A percentile compares a stretch with the other conserved stretches of the same genome.
These are phyloP conservation scores for Calonectria leucothoes DNA, from an alignment of 2,329 filamentous ascomycete genomes.

Conservation along the genomic window DNA sequence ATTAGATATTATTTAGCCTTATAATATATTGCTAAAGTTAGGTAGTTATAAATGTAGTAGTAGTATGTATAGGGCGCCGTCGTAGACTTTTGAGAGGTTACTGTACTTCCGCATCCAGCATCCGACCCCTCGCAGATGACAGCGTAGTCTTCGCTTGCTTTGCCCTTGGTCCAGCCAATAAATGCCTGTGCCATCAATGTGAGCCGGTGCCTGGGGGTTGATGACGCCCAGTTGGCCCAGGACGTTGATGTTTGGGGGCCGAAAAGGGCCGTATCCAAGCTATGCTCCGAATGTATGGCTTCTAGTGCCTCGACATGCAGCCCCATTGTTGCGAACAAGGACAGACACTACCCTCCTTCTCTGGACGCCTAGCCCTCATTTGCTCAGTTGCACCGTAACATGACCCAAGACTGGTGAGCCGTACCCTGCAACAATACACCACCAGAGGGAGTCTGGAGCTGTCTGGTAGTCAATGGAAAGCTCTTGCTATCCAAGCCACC, in stretches of 20 bases:
- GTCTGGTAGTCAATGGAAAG: slow-evolving; percentile 12
- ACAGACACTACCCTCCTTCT: background rate
- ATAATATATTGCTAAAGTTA: background rate
- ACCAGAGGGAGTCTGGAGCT: slow-evolving; percentile 7
- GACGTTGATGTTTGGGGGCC: slow-evolving; percentile 12
- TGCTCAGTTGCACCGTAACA: slow-evolving; percentile 12
- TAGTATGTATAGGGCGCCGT: no score
- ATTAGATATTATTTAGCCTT: background rate
- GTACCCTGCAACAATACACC: slow-evolving; percentile 14
- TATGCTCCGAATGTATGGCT: background rate
- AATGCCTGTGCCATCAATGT: background rate
- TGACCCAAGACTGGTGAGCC: slow-evolving; percentile 1
- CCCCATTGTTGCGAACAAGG: background rate
- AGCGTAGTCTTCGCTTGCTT: slow-evolving; percentile 13
- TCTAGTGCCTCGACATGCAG: slow-evolving; percentile 10
- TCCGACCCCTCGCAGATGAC: slow-evolving; percentile 10
- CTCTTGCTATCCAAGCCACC: slow-evolving; percentile 14
- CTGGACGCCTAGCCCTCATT: background rate
- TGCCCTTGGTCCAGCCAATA: slow-evolving; percentile 9
- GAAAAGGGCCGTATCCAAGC: slow-evolving; percentile 6
- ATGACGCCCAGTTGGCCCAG: slow-evolving; percentile 14
- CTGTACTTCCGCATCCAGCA: slow-evolving; percentile 14
- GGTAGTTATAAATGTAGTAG: background rate
- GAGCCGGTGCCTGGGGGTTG: slow-evolving; percentile 22
- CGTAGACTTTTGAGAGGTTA: no score